phyloP scores from a whole-genome alignment of 495 filamentous ascomycete genomes.

The Aspergillus mulundensis region DNA sequence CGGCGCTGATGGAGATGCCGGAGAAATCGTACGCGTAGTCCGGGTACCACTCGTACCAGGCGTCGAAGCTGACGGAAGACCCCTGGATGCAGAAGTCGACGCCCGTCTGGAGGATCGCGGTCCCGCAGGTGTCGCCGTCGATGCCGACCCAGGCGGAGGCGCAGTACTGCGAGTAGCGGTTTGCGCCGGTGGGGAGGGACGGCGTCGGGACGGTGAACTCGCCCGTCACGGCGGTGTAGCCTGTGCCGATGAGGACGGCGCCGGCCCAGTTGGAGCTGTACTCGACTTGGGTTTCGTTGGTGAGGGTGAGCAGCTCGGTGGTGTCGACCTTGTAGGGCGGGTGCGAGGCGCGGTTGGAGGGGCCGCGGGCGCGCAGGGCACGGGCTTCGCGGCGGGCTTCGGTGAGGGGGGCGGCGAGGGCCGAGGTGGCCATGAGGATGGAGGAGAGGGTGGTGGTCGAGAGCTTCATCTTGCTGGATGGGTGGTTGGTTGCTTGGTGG shows the following conservation, averaged over 20 bases:
- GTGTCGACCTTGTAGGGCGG: slow-evolving; percentile 27
- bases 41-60: slow-evolving; percentile 61
- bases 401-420: background rate
- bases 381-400: background rate
- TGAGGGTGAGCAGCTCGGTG: slow-evolving; percentile 19
- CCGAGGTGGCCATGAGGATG: background rate
- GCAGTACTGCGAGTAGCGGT: slow-evolving; percentile 30
- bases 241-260: slow-evolving; percentile 42
- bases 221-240: slow-evolving; percentile 45
- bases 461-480: background rate
- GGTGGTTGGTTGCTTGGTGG: background rate
- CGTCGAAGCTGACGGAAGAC: slow-evolving; percentile 36
- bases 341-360: slow-evolving; percentile 3
- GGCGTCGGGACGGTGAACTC: slow-evolving; percentile 50
- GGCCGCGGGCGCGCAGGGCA: background rate
- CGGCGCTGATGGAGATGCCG: slow-evolving; percentile 44
- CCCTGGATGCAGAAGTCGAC: slow-evolving; percentile 47
- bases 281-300: slow-evolving; percentile 28
- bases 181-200: slow-evolving; percentile 34
- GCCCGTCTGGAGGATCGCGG: slow-evolving; percentile 55
- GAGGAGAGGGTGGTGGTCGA: background rate
- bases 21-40: slow-evolving; percentile 50
- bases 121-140: slow-evolving; percentile 51
- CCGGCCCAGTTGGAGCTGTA: slow-evolving; percentile 55
- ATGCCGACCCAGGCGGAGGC: slow-evolving; percentile 58